phyloP scores from a whole-genome alignment of 202 grass and related monocot species.

The Zoysia matrella region DNA sequence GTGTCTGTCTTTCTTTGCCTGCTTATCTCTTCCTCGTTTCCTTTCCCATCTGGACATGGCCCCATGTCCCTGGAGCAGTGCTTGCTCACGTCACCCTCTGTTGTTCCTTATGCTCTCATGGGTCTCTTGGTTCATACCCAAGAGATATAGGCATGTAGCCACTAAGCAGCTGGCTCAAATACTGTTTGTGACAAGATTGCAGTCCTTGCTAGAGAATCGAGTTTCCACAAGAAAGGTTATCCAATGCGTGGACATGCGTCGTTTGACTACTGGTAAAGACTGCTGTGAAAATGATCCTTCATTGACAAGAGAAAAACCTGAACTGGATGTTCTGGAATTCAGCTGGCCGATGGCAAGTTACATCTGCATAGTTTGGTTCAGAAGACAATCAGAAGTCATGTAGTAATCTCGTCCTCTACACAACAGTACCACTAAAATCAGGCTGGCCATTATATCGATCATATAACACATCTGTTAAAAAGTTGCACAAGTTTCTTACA shows the following conservation, averaged over 20 bases:
- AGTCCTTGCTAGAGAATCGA: slow-evolving; percentile 5
- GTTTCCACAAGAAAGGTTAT: slow-evolving; percentile 24
- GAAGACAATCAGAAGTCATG: slow-evolving; percentile 18
- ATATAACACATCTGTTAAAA: slow-evolving; percentile 1
- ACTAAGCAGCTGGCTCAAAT: neutral
- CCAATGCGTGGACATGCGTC: neutral
- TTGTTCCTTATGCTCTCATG: neutral
- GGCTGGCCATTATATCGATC: neutral
- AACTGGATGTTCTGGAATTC: slow-evolving; percentile 12
- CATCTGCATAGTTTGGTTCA: slow-evolving; percentile 28
- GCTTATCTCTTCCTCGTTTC: slow-evolving; percentile 57
- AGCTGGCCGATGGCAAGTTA: slow-evolving; percentile 31
- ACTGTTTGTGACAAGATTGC: slow-evolving; percentile 12
- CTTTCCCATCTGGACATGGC: slow-evolving; percentile 51
- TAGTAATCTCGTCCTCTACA: neutral
- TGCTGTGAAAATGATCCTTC: slow-evolving; percentile 30
- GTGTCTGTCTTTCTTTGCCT: slow-evolving; percentile 26
- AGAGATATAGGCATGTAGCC: too few relatives aligned
- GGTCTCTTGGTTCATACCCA: slow-evolving; percentile 27
- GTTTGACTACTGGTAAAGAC: slow-evolving; percentile 3
- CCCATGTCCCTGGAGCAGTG: slow-evolving; percentile 53
- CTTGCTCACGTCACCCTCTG: slow-evolving; percentile 48
- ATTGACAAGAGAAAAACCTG: neutral
- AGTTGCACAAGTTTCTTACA: slow-evolving; percentile 11
- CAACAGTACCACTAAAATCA: slow-evolving; percentile 18